These are phyloP conservation scores for Aethionema arabicum DNA, from an alignment of 345 rosid species.

Conservation along the genomic window DNA sequence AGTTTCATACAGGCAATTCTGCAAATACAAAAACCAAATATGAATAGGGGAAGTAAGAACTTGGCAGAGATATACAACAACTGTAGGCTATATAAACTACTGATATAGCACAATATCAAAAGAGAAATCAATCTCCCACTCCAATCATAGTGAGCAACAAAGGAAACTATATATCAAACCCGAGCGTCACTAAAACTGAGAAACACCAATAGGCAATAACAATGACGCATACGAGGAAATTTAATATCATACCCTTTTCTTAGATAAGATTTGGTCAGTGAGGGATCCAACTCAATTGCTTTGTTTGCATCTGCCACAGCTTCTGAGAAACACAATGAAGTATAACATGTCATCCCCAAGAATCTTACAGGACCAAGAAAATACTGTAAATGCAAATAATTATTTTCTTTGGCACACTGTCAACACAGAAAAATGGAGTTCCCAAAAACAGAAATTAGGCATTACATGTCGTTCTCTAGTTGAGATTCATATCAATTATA, in stretches of 20 bases:
- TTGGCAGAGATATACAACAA: not conserved
- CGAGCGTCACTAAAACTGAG: not conserved
- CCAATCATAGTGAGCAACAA: not conserved
- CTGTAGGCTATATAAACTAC: not conserved
- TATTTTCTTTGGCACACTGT: not conserved
- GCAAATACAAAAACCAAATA: slow-evolving; percentile 21
- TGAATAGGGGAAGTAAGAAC: not conserved
- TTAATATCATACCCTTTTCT: slow-evolving; percentile 69
- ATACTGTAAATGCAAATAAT: not conserved
- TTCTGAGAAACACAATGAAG: slow-evolving; percentile 45
- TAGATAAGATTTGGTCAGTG: slow-evolving; percentile 71
- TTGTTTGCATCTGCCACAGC: slow-evolving; percentile 78
- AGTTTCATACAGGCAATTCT: slow-evolving; percentile 89
- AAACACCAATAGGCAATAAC: not conserved
- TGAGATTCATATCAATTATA: no score
- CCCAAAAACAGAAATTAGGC: no score
- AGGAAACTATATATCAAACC: not conserved
- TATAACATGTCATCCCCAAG: slow-evolving; percentile 15
- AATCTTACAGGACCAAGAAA: not conserved
- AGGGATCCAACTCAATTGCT: slow-evolving; percentile 73
- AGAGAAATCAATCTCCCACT: not conserved
- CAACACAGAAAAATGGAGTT: not conserved
- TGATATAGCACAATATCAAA: not conserved
- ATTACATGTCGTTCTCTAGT: no score
- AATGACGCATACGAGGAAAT: slow-evolving; percentile 1